phyloP scores from a whole-genome alignment of 192 early-diverging fungal species.

The Funneliformis mosseae region DNA sequence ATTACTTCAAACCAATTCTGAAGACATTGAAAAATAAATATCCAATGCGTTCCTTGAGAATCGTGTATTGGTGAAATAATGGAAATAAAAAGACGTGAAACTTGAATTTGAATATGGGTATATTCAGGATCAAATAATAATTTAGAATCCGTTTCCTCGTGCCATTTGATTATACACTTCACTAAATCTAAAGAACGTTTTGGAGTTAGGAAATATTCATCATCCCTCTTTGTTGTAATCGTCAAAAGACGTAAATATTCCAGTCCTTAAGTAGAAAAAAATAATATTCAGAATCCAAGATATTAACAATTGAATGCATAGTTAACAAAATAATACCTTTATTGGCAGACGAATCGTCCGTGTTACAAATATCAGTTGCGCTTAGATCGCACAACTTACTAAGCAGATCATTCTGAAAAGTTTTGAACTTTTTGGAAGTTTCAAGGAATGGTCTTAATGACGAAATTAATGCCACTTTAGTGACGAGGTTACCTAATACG shows the following conservation, averaged over 20 bases:
- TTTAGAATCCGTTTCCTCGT: constrained; percentile 30
- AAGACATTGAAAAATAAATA: constrained; percentile 36
- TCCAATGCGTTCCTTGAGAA: constrained; percentile 51
- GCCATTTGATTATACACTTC: constrained; percentile 44
- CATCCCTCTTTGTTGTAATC: constrained; percentile 21
- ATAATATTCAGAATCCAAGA: neutral
- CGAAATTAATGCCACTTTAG: constrained; percentile 33
- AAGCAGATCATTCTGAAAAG: constrained; percentile 38
- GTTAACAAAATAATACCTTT: constrained; percentile 5
- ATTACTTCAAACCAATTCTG: constrained; percentile 40
- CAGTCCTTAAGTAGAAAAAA: neutral
- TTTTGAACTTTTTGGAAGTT: constrained; percentile 16
- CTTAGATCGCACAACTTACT: constrained; percentile 30
- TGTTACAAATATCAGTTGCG: constrained; percentile 29
- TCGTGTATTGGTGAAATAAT: constrained; percentile 48
- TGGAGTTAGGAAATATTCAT: constrained; percentile 39
- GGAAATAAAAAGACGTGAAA: constrained; percentile 38
- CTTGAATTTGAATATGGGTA: constrained; percentile 5
- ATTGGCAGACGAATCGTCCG: neutral
- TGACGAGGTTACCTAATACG: constrained; percentile 26
- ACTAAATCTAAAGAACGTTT: constrained; percentile 45
- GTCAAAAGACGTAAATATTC: constrained; percentile 10
- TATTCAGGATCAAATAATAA: neutral
- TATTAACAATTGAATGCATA: neutral
- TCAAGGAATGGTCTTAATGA: constrained; percentile 33